phyloP scores from a whole-genome alignment of 306 rosid species.

The Cicer bijugum region DNA sequence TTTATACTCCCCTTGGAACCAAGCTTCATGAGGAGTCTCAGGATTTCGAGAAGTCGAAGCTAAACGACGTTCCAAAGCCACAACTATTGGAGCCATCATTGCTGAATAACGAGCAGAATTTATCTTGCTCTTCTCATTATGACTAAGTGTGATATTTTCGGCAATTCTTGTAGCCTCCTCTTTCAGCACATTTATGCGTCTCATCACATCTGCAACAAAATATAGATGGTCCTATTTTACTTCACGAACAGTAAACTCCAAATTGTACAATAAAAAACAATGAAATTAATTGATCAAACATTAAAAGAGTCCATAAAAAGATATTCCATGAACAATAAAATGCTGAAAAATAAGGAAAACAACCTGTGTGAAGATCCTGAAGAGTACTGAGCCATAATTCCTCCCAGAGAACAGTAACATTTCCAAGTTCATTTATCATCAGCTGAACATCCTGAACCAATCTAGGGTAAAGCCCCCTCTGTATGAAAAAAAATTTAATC shows the following conservation, averaged over 20 bases:
- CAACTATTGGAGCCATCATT: constrained; percentile 99
- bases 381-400: constrained; percentile 98
- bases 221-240: constrained; percentile 35
- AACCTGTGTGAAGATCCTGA: constrained; percentile 97
- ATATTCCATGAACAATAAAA: constrained; percentile 40
- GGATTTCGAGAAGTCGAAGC: constrained; percentile 95
- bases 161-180: constrained; percentile 94
- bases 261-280: constrained; percentile 32
- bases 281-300: constrained; percentile 33
- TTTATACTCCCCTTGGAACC: constrained; percentile 89
- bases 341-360: constrained; percentile 26
- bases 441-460: constrained; percentile 91
- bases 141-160: constrained; percentile 88
- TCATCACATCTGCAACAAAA: constrained; percentile 84
- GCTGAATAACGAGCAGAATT: constrained; percentile 96
- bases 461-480: constrained; percentile 83
- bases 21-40: constrained; percentile 93
- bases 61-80: constrained; percentile 93
- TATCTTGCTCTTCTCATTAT: constrained; percentile 89
- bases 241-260: constrained; percentile 35
- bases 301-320: constrained; percentile 15
- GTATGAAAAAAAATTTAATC: constrained; percentile 54
- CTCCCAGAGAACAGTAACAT: constrained; percentile 99
- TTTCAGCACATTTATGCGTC: constrained; percentile 86
- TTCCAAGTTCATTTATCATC: constrained; percentile 93